Base-by-base conservation (phyloP, 352 stramenopile genomes). In the Pythium plurisporium region DNA sequence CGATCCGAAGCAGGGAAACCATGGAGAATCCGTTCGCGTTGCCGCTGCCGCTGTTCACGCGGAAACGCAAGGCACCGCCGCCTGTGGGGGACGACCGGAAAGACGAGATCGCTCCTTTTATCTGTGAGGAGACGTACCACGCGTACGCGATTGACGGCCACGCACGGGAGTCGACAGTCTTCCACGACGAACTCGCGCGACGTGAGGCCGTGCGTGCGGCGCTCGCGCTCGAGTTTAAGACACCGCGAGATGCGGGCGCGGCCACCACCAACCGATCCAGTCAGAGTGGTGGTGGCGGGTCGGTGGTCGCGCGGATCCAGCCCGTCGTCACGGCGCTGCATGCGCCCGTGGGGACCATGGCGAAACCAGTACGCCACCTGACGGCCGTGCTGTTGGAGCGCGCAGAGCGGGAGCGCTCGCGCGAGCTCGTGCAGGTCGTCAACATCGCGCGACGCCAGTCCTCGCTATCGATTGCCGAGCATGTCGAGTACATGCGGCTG, bases 381-480 rank as follows among this genome's bases (percentile, higher is more conserved):
- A 33, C 72, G 14, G 47, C 67, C 14, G 47, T 82, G 4, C 29
- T 86, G 9, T 14, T 62, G 7, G 65, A 84, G 17, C 64, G 51
- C n/a, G 64, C 60, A 4, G 59, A 74, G 14, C 26, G 31, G 15
- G 54, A 45, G 6, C 33, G 60, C 20, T 52, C 54, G 33, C 40
- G n/a, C 5, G 49, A 55, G n/a, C 36, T 69, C 27, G 46, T 30
- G 27, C 62, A 57, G 15, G 55, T 40, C 0, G 17, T 59, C 20
- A 87, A 89, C 36, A 58, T 62, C 0, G 54, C 62, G 1, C 74
- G 74, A 31, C 64, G 82, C 8, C 27, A 87, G 1, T 91, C 82
- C 4, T 43, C 64, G 2, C 59, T 91, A 17, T 56, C 74, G 0
- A 63, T 89, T 29, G 40, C 36, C 2, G 56, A 89, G 38, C 82